Evolutionary conservation across 176 grass and related monocot species (phyloP), one percentile per base, ranked within the genome.

Genomic region (Pontederia paniculata): DNA sequence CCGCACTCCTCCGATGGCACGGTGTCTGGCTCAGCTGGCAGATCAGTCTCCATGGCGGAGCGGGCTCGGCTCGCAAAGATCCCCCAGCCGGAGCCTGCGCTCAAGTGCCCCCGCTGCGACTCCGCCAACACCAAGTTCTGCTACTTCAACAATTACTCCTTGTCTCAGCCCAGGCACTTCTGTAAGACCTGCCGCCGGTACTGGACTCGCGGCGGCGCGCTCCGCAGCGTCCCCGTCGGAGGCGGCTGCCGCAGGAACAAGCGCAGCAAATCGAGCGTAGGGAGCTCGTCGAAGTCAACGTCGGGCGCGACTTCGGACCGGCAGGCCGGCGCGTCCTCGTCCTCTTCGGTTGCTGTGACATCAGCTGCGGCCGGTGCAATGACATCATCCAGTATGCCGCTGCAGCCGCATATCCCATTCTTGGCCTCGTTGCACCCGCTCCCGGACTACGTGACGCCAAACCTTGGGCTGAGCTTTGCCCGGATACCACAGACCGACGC

Each of bases 151-250:
- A 95, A 95, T 72, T 88, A 95, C 68, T 95, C 89, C 12, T 75
- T 95, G 11, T 59, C 84, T 5, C 89, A 95, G 66, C 89, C 89
- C 20, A 81, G 89, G 56, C 89, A 95, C 78, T 95, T 95, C 84
- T 95, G 89, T 56, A 98, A 98, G 93, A 85, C 93, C 2, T 98
- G 93, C 73, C 93, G 93, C 20, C 86, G 93, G 45, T 98, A 98
- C 83, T 98, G 93, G 93, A 98, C 93, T 3, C 93, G 93, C 21
- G 93, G 93, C 16, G 93, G 93, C 43, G 80, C 93, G 15, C 86
- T 98, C 22, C 93, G 93, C 21, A 98, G 80, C 80, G 93, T 98
- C 60, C 93, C 93, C 31, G 93, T 98, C 37, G 93, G 93, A 22
- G 93, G 93, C 1, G 93, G 93, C 0, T 84, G 87, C 74, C 87